Percentiles rank a stretch among this genome's conserved stretches.
phyloP scores from a whole-genome alignment of 495 filamentous ascomycete species.

The Penicillium paxilli region DNA sequence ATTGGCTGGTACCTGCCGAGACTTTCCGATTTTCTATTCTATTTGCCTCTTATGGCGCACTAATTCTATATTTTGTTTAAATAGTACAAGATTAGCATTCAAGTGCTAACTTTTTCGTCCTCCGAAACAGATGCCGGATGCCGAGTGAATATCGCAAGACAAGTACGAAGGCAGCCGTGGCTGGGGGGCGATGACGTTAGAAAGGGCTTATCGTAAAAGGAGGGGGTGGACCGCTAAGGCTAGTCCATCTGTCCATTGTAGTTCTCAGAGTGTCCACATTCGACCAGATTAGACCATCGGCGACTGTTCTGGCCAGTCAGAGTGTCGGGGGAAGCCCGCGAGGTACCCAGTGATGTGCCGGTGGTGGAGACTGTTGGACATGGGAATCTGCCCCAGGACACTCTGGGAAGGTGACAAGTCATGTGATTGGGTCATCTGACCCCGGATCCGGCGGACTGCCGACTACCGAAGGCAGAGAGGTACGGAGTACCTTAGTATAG shows the following conservation, averaged over 20 bases:
- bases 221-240: constrained; percentile 31
- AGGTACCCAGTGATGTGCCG: constrained; percentile 2
- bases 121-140: neutral
- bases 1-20: constrained; percentile 4
- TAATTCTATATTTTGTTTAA: too few relatives aligned
- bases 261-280: neutral
- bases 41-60: too few relatives aligned
- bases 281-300: neutral
- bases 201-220: constrained; percentile 31
- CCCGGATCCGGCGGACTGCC: constrained; percentile 7
- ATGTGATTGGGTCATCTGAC: constrained; percentile 16
- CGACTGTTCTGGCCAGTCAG: neutral
- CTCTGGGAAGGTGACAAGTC: too few relatives aligned
- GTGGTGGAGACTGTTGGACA: neutral
- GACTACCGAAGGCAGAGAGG: neutral
- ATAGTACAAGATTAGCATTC: neutral
- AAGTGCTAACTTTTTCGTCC: constrained; percentile 1
- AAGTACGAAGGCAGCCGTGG: neutral
- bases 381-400: too few relatives aligned
- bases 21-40: neutral
- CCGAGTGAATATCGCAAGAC: neutral
- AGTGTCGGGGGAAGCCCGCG: neutral
- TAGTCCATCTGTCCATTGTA: too few relatives aligned
- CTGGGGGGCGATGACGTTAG: constrained; percentile 26
- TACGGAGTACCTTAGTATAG: too few relatives aligned